phyloP scores from a whole-genome alignment of 495 filamentous ascomycete genomes.

The Chaetomium cochliodes region DNA sequence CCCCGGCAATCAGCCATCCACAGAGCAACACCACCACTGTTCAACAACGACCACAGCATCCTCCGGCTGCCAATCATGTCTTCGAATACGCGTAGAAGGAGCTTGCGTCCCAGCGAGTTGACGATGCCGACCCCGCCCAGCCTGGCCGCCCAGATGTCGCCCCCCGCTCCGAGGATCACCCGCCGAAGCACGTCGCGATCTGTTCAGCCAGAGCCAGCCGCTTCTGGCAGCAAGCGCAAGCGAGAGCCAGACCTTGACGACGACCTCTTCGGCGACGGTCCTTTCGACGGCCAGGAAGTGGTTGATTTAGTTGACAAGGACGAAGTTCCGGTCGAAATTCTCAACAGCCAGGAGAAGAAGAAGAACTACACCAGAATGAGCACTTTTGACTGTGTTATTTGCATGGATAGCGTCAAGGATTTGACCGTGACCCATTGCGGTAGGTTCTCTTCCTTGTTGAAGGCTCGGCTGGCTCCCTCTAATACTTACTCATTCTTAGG shows the following conservation, averaged over 20 bases:
- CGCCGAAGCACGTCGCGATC: neutral
- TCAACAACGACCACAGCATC: neutral
- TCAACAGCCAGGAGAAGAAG: slow-evolving; percentile 48
- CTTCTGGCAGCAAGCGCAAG: slow-evolving; percentile 6
- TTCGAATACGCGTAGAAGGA: slow-evolving; percentile 3
- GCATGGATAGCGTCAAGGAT: slow-evolving; percentile 73
- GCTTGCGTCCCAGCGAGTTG: slow-evolving; percentile 4
- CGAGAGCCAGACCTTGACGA: slow-evolving; percentile 32
- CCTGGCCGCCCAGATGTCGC: neutral
- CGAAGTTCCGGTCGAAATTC: slow-evolving; percentile 52
- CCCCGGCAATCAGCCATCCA: neutral
- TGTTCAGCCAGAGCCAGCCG: slow-evolving; percentile 10
- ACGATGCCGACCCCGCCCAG: neutral
- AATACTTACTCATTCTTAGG: slow-evolving; percentile 45
- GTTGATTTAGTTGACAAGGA: slow-evolving; percentile 63
- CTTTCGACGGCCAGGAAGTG: slow-evolving; percentile 31
- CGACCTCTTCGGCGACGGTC: slow-evolving; percentile 29
- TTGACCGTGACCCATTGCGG: slow-evolving; percentile 80
- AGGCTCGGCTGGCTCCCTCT: neutral
- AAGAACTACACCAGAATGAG: slow-evolving; percentile 56
- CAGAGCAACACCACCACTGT: neutral
- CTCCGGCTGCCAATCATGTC: slow-evolving; percentile 3
- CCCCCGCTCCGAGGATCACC: too few relatives aligned
- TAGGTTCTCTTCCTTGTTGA: slow-evolving; percentile 45
- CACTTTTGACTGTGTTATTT: slow-evolving; percentile 73